Conservation (phyloP, 352 stramenopile species). For the Phytophthora fragariae region DNA sequence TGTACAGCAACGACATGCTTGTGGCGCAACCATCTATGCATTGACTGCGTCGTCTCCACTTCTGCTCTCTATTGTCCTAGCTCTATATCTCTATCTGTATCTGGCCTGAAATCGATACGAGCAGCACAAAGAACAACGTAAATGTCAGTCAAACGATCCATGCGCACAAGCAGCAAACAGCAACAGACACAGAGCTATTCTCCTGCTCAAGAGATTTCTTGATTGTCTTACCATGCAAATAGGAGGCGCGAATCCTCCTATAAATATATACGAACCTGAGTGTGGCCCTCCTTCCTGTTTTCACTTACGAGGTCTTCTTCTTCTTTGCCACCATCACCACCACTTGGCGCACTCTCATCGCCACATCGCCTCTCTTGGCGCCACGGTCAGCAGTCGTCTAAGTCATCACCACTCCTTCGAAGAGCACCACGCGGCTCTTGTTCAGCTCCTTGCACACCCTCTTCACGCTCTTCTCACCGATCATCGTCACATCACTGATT, state of each 20-base stretch:
- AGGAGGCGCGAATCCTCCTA: slow-evolving; percentile 39
- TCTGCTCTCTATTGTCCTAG: slow-evolving; percentile 37
- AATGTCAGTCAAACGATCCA: slow-evolving; percentile 25
- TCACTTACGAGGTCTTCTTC: slow-evolving; percentile 33
- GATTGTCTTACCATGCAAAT: slow-evolving; percentile 58
- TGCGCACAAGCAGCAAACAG: slow-evolving; percentile 14
- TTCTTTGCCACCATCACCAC: slow-evolving; percentile 3
- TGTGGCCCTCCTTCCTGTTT: slow-evolving; percentile 35
- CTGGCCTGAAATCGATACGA: slow-evolving; percentile 23
- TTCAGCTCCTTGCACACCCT: slow-evolving; percentile 88
- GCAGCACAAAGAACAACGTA: slow-evolving; percentile 25
- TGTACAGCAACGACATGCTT: slow-evolving; percentile 36
- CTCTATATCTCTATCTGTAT: slow-evolving; percentile 45
- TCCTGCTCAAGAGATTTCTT: slow-evolving; percentile 37
- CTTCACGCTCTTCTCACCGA: slow-evolving; percentile 87
- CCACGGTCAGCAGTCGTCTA: slow-evolving; percentile 37
- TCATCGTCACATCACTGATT: slow-evolving; percentile 85
- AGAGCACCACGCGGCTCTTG: slow-evolving; percentile 82
- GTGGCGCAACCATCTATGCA: slow-evolving; percentile 14
- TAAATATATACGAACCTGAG: slow-evolving; percentile 73
- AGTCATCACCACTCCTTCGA: slow-evolving; percentile 75
- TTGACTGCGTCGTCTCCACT: slow-evolving; percentile 8
- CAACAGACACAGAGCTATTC: slow-evolving; percentile 19
- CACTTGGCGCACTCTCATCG: slow-evolving; percentile 4
- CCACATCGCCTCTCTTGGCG: slow-evolving; percentile 24